phyloP scores from a whole-genome alignment of 345 rosid species.

The Salix koriyanagi region DNA sequence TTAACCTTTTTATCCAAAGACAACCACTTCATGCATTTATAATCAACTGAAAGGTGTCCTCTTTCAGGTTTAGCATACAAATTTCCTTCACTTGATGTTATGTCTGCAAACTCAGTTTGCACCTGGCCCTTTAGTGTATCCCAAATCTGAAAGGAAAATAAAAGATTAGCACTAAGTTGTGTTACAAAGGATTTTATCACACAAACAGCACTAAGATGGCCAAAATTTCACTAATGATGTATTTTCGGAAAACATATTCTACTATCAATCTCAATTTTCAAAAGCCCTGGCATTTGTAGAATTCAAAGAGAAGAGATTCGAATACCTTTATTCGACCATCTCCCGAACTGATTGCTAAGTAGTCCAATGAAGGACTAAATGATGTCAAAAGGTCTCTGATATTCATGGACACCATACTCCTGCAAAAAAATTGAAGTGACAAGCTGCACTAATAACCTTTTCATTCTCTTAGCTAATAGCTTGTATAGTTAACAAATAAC shows the following conservation, averaged over 20 bases:
- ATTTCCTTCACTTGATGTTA: slow-evolving; percentile 43
- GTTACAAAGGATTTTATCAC: background rate
- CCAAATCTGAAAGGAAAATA: slow-evolving; percentile 50
- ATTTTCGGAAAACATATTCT: background rate
- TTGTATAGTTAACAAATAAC: background rate
- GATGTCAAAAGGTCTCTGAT: slow-evolving; percentile 72
- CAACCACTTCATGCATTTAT: slow-evolving; percentile 81
- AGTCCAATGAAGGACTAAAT: slow-evolving; percentile 70
- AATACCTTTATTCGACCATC: slow-evolving; percentile 85
- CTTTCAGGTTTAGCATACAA: slow-evolving; percentile 38
- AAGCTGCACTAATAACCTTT: background rate
- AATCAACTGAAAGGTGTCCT: slow-evolving; percentile 71
- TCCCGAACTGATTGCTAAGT: slow-evolving; percentile 73
- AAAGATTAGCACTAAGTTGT: background rate
- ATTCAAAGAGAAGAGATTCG: background rate
- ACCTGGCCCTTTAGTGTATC: slow-evolving; percentile 65
- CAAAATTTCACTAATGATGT: background rate
- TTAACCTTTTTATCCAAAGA: slow-evolving; percentile 55
- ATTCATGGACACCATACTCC: slow-evolving; percentile 60
- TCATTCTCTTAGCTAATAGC: background rate
- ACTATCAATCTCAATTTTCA: background rate
- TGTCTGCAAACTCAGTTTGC: slow-evolving; percentile 77
- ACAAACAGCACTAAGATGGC: background rate
- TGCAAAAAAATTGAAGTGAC: slow-evolving; percentile 13
- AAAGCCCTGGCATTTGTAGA: background rate